Evolutionary conservation across 768 basidiomycete species (phyloP), one percentile per base, ranked within the genome.

Genomic region (Podaxis sp.): DNA sequence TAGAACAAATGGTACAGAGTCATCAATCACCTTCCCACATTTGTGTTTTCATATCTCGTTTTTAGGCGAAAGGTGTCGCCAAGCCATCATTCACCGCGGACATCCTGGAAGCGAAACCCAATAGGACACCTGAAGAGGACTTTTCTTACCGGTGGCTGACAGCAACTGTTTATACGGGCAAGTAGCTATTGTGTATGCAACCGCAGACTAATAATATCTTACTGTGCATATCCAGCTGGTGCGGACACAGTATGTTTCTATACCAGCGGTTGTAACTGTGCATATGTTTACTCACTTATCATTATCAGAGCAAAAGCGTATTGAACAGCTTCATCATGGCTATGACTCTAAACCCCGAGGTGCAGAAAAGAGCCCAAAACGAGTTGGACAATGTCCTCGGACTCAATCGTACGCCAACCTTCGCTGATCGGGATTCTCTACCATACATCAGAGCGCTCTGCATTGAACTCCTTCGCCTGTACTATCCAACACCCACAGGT

Each of bases 331-430:
- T 61, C 51, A 60, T 69, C 53, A n/a, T 67, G 22, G 65, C 64
- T 30, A 69, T 69, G 68, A 58, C 64, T 20, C 64, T 65, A 5
- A 59, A 65, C 36, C 66, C 65, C 1, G 48, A 65, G 4, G 61
- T 67, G 12, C 68, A 69, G 38, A 20, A 28, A 12, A 66, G 64
- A 48, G 68, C 62, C 4, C 66, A 67, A 26, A 56, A 63, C 33
- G 71, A 76, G 57, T 65, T 75, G 28, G 74, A 75, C 36, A 38
- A 51, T 7, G 68, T 73, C 41, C 67, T 73, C 5, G 71, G 71
- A 13, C 49, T 54, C 8, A 67, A 68, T 63, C 62, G 70, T 12
- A 61, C 73, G 26, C 74, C 74, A 12, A 63, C 62, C n/a, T 63
- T 72, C 30, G 58, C 60, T 15, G 72, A 73, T 64, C 61, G 65